Conservation (phyloP, 2,329 filamentous ascomycete species). For the Aaosphaeria pasadenensis region DNA sequence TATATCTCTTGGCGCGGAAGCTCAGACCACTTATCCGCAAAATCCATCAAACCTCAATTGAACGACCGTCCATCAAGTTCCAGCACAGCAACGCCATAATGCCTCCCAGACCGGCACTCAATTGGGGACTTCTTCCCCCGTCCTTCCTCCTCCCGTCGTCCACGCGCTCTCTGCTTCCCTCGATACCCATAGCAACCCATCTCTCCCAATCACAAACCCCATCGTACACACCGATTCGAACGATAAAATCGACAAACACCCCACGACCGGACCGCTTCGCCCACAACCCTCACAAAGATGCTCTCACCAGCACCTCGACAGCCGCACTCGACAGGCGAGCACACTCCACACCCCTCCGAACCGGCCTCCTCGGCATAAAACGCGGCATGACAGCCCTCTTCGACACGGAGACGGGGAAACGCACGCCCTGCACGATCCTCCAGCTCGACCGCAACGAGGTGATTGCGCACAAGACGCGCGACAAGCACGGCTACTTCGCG, state of each 20-base stretch:
- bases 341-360: constrained; percentile 61
- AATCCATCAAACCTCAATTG: not conserved
- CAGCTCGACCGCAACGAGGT: constrained; percentile 93
- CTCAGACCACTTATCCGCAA: not conserved
- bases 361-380: constrained; percentile 83
- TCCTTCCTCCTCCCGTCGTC: constrained; percentile 27
- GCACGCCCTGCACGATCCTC: constrained; percentile 85
- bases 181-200: constrained; percentile 12
- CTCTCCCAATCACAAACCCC: constrained; percentile 5
- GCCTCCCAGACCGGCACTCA: constrained; percentile 33
- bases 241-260: constrained; percentile 58
- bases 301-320: constrained; percentile 55
- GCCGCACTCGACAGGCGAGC: constrained; percentile 60
- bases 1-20: not conserved
- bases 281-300: constrained; percentile 46
- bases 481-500: constrained; percentile 85
- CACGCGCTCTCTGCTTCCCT: constrained; percentile 19
- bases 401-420: constrained; percentile 69
- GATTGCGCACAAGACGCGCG: constrained; percentile 76
- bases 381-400: constrained; percentile 95
- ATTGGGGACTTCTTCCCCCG: constrained; percentile 28
- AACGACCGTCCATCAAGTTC: constrained; percentile 2
- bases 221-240: constrained; percentile 23
- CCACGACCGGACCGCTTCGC: constrained; percentile 53
- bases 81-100: constrained; percentile 15